These are phyloP conservation scores for Pythium vanterpoolii DNA, from an alignment of 352 stramenopile genomes.

Conservation along the genomic window DNA sequence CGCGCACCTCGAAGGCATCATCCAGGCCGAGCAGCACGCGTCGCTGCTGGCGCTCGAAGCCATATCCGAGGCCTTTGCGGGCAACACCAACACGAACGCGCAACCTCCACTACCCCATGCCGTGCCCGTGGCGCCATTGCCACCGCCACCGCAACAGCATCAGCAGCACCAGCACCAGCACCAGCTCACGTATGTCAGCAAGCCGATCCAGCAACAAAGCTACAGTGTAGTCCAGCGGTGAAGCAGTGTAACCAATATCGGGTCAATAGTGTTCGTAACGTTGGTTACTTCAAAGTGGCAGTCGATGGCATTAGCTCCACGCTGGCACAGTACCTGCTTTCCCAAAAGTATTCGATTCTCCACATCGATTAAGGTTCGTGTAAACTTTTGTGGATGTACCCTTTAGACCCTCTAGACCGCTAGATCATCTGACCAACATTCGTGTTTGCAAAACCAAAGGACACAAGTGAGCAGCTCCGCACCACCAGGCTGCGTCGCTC, in stretches of 20 bases:
- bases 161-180: not conserved
- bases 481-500: no score
- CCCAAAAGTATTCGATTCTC: no score
- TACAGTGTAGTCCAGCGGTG: not conserved
- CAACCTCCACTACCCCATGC: not conserved
- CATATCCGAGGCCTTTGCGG: slow-evolving; percentile 60
- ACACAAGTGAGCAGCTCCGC: no score
- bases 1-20: slow-evolving; percentile 43
- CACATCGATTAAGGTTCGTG: no score
- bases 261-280: no score
- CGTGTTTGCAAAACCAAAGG: no score
- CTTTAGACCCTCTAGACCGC: no score
- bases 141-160: not conserved
- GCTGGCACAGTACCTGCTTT: no score
- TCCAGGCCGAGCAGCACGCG: slow-evolving; percentile 69
- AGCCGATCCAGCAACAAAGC: slow-evolving; percentile 1
- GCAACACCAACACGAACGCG: not conserved
- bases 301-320: no score
- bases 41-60: slow-evolving; percentile 63
- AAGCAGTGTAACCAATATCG: not conserved
- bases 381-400: no score
- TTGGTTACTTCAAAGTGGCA: no score
- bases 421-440: no score
- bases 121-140: not conserved
- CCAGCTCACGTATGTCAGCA: not conserved